Evolutionary conservation across 1,284 basidiomycete genomes (phyloP), one percentile per base, ranked within the genome.

Genomic region (Tylopilus sp.): DNA sequence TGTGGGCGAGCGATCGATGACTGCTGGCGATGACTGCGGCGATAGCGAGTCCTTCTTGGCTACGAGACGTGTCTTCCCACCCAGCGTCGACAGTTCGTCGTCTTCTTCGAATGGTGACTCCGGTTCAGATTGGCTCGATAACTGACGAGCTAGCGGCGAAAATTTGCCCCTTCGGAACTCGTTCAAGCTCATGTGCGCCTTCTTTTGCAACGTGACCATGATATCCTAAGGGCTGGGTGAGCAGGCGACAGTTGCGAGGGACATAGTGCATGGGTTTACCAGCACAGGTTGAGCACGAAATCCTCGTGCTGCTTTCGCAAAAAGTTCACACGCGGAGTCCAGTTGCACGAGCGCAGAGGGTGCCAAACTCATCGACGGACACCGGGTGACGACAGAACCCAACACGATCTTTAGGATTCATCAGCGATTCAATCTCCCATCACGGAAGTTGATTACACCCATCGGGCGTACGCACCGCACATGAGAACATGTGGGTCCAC

Each of bases 401-500:
- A 89, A 67, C 45, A 89, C 77, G 57, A 89, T 88, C 83, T 87
- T 56, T 38, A 39, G 26, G 3, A 5, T 37, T 30, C 26, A 49
- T 64, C 44, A 64, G 54, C 6, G 5, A 33, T 8, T 46, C 43
- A 2, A 33, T 45, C 44, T 40, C 51, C 48, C 49, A 54, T 63
- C 37, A 29, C 37, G 49, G 45, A 59, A 37, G 36, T 46, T 25
- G 5, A 44, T 46, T 36, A 56, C 41, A 41, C 55, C 44, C 28
- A 26, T 37, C 23, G 21, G 43, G 44, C 18, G 38, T 23, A 73
- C 83, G 65, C 65, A 89, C 86, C 41, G 85, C 79, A 60, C 84
- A 88, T 12, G 86, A 89, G 68, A 90, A 90, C 74, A 89, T 79
- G 59, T 89, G 86, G 0, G 84, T 84, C 86, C 86, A 89, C 45